A percentile compares a stretch with the other conserved stretches of the same genome.
These are phyloP conservation scores for Dendrobium officinale DNA, from an alignment of 106 monocot species.

Conservation along the genomic window DNA sequence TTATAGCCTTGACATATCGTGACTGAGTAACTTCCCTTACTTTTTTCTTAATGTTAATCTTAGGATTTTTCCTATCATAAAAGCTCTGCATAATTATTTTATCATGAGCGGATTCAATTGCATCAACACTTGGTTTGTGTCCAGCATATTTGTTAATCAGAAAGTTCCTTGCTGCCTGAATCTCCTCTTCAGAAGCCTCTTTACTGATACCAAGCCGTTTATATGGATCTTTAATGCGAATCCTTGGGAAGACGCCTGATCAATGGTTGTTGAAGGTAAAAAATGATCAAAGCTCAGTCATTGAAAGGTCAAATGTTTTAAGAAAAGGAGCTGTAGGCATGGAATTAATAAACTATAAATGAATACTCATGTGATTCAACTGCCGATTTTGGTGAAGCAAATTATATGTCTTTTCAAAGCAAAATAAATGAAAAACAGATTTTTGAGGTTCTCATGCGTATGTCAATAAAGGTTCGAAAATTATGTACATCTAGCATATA, in stretches of 20 bases:
- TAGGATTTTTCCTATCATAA: conserved; percentile 75
- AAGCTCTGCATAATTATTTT: conserved; percentile 91
- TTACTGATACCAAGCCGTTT: conserved; percentile 77
- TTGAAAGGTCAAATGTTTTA: background rate
- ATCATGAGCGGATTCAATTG: conserved; percentile 96
- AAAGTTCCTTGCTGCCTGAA: conserved; percentile 92
- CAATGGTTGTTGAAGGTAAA: background rate
- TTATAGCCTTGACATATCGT: conserved; percentile 46
- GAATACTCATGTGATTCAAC: background rate
- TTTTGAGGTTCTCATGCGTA: background rate
- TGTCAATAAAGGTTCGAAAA: background rate
- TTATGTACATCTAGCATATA: background rate
- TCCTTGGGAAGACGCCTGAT: conserved; percentile 83
- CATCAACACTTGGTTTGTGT: conserved; percentile 85
- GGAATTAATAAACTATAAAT: background rate
- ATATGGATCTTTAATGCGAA: conserved; percentile 81
- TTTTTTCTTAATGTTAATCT: conserved; percentile 83
- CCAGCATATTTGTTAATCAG: conserved; percentile 75
- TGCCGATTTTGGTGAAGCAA: background rate
- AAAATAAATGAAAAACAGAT: background rate
- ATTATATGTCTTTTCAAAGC: background rate
- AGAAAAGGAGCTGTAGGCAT: background rate
- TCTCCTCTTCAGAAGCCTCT: conserved; percentile 97
- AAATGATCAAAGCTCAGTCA: background rate
- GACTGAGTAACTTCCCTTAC: conserved; percentile 69